phyloP scores from a whole-genome alignment of 2,329 filamentous ascomycete genomes.

The Aquanectria penicillioides region DNA sequence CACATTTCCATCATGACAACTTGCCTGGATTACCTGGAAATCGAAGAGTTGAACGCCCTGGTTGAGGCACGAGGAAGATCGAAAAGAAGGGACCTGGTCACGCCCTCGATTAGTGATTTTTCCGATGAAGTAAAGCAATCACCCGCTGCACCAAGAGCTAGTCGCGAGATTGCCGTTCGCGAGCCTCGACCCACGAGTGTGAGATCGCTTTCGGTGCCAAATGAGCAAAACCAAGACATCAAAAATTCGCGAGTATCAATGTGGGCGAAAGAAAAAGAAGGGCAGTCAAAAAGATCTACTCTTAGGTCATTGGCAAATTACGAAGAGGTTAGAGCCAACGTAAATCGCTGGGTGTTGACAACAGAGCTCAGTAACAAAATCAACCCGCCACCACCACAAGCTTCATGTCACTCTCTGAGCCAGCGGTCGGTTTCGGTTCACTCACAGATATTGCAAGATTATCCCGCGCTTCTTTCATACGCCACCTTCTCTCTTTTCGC shows the following conservation, averaged over 20 bases:
- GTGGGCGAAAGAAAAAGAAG: too few species aligned
- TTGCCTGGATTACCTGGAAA: slow-evolving; percentile 20
- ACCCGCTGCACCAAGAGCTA: too few species aligned
- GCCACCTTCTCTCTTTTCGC: slow-evolving; percentile 11
- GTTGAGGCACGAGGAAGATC: slow-evolving; percentile 8
- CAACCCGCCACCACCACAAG: too few species aligned
- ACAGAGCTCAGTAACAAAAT: neutral
- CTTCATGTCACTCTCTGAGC: neutral
- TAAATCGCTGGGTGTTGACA: neutral
- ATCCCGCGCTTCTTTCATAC: slow-evolving; percentile 9
- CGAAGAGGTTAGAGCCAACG: neutral
- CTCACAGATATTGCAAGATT: slow-evolving; percentile 3
- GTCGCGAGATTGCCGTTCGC: too few species aligned
- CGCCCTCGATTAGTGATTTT: neutral
- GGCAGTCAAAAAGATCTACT: too few species aligned
- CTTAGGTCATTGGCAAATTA: too few species aligned
- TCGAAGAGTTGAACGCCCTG: slow-evolving; percentile 18
- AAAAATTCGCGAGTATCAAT: too few species aligned
- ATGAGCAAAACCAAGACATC: too few species aligned
- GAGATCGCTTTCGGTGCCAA: too few species aligned
- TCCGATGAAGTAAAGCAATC: neutral
- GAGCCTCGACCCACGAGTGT: too few species aligned
- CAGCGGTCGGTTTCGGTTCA: neutral
- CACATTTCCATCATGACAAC: slow-evolving; percentile 18
- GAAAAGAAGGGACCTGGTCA: neutral